Percentiles rank a stretch among this genome's conserved stretches.
Conservation (phyloP, 2,329 filamentous ascomycete genomes). For the Diaporthe capsici region DNA sequence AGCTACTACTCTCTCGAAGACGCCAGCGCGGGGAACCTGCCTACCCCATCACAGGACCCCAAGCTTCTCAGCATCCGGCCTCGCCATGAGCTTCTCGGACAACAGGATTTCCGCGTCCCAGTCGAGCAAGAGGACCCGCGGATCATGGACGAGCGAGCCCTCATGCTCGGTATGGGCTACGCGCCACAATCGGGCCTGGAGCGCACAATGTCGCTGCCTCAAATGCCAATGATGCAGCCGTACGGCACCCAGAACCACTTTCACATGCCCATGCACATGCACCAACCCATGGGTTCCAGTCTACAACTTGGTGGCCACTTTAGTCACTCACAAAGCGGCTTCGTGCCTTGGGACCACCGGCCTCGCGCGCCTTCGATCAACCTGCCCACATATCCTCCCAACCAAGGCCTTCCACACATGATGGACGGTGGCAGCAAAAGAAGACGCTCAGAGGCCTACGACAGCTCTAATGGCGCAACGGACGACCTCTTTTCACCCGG, state of each 20-base stretch:
- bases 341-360: constrained; percentile 34
- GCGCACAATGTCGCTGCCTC: constrained; percentile 35
- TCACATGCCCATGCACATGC: constrained; percentile 36
- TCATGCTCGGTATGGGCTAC: constrained; percentile 38
- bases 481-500: constrained; percentile 37
- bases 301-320: constrained; percentile 32
- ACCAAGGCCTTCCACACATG: constrained; percentile 19
- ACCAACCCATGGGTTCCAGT: constrained; percentile 16
- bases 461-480: constrained; percentile 10
- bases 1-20: constrained; percentile 91
- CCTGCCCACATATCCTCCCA: constrained; percentile 25
- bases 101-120: constrained; percentile 77
- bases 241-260: constrained; percentile 34
- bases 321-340: constrained; percentile 22
- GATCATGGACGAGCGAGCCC: constrained; percentile 41
- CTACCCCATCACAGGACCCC: constrained; percentile 69
- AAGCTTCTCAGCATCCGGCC: constrained; percentile 65
- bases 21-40: constrained; percentile 73
- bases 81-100: constrained; percentile 69
- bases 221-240: constrained; percentile 37
- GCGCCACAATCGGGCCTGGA: constrained; percentile 27
- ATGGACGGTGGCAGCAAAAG: constrained; percentile 35
- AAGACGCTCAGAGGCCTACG: constrained; percentile 38
- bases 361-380: constrained; percentile 31
- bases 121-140: constrained; percentile 70